These are phyloP conservation scores for Psilocybe sp. DNA, from an alignment of 768 basidiomycete genomes.

Conservation along the genomic window DNA sequence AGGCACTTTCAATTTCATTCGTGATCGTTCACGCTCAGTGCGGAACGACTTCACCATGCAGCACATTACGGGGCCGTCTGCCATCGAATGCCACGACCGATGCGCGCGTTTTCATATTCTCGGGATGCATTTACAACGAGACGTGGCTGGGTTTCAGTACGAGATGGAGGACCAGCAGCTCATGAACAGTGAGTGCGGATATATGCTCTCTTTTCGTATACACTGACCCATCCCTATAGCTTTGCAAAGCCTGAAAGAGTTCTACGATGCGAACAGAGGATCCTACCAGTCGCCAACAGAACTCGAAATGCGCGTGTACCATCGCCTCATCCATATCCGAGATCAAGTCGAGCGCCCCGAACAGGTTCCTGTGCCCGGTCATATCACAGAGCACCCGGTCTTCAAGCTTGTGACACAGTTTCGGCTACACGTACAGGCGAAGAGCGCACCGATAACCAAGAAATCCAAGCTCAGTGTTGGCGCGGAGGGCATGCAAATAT, in stretches of 20 bases:
- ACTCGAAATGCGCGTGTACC: constrained; percentile 95
- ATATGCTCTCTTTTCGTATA: neutral
- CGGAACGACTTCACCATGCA: constrained; percentile 96
- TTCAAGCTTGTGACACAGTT: constrained; percentile 83
- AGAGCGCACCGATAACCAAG: constrained; percentile 73
- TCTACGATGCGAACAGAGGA: constrained; percentile 80
- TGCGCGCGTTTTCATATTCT: constrained; percentile 94
- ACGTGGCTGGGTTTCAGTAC: constrained; percentile 54
- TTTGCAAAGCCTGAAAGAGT: constrained; percentile 88
- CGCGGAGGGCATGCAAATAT: constrained; percentile 63
- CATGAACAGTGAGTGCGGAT: constrained; percentile 72
- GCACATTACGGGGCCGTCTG: constrained; percentile 68
- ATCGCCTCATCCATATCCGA: constrained; percentile 87
- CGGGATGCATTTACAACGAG: constrained; percentile 66
- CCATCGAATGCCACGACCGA: constrained; percentile 89
- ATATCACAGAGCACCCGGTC: constrained; percentile 68
- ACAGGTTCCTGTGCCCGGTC: constrained; percentile 69
- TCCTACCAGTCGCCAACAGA: constrained; percentile 76
- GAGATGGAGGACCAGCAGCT: constrained; percentile 84
- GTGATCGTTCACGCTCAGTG: constrained; percentile 88
- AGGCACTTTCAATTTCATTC: constrained; percentile 76
- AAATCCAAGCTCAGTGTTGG: constrained; percentile 64
- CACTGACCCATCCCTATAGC: constrained; percentile 41
- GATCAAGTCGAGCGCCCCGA: constrained; percentile 78
- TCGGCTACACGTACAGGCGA: constrained; percentile 74